Base-by-base conservation (phyloP, 768 basidiomycete genomes). In the Rhodosporidiobolus odoratus region DNA sequence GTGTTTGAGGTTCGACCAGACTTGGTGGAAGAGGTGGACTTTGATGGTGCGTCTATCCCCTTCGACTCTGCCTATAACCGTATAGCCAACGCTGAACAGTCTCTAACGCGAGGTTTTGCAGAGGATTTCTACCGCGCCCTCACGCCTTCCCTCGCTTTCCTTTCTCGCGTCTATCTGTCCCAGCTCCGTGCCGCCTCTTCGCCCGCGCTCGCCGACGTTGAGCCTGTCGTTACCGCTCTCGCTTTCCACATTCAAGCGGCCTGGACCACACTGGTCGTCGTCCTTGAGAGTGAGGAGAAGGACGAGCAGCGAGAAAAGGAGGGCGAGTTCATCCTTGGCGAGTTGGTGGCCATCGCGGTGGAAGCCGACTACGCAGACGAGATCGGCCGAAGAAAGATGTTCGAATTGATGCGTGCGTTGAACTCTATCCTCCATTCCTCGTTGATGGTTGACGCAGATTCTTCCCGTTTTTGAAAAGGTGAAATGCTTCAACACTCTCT, bases 361-460 rank as follows among this genome's bases (percentile, higher is more conserved):
- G 85, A 88, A 69, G 82, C 92, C 35, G 94, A 97, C 79, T 97
- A 94, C 75, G 85, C 87, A 0, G 95, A 98, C 80, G 92, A 96
- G 79, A 90, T 89, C 68, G 94, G 95, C 6, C 81, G 92, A 68
- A 81, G 92, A 68, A 89, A 89, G 80, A 92, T 93, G 88, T 90
- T 89, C 76, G 83, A 85, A 59, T 86, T 94, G 40, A 86, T 94
- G 75, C 86, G 92, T 89, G 71, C 79, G 89, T 86, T 25, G 3
- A 23, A 10, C 27, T 32, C 15, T 32, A 21, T 17, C 15, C 6
- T 38, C 25, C 43, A 17, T 47, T 10, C 35, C 58, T 43, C 75
- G 23, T 54, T 52, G 2, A 40, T 30, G 27, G 10, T 17, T n/a
- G 19, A 27, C 13, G 60, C 43, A 13, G 1, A 6, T 5, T 12